These are phyloP conservation scores for Chlorella vulgaris DNA, from an alignment of 139 green algal genomes.

Conservation along the genomic window DNA sequence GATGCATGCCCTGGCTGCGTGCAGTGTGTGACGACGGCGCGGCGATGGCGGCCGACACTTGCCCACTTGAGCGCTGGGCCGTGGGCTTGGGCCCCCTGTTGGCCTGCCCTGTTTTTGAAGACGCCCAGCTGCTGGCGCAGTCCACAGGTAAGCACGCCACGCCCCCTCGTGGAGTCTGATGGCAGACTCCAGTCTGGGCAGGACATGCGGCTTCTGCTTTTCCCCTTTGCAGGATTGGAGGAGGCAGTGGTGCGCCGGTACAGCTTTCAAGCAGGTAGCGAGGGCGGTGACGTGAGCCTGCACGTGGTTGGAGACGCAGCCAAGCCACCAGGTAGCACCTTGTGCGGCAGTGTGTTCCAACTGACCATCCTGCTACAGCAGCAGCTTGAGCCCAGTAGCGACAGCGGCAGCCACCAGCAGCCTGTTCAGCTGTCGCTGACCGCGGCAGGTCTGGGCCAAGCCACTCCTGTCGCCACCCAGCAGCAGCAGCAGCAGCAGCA, in stretches of 20 bases:
- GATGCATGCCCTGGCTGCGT: background rate
- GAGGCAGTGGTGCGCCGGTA: slow-evolving; percentile 12
- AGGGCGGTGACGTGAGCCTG: background rate
- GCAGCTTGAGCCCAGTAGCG: background rate
- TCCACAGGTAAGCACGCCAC: background rate
- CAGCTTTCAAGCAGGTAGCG: background rate
- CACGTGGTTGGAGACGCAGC: background rate
- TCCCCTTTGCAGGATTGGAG: background rate
- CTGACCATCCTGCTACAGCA: background rate
- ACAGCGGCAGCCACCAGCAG: background rate
- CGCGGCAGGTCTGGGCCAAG: background rate
- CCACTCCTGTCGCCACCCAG: background rate
- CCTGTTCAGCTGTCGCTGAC: background rate
- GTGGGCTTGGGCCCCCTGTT: background rate
- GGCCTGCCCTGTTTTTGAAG: background rate
- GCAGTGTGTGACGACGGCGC: slow-evolving; percentile 27
- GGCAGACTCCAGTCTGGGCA: too few relatives aligned
- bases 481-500: background rate
- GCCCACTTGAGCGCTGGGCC: background rate
- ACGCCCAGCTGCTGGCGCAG: background rate
- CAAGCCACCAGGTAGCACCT: slow-evolving; percentile 11
- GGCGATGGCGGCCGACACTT: background rate
- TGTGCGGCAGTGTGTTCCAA: slow-evolving; percentile 15
- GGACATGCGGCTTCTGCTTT: background rate
- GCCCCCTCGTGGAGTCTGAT: background rate